A percentile compares a stretch with the other conserved stretches of the same genome.
phyloP scores from a whole-genome alignment of 2,329 filamentous ascomycete genomes.

The Fusarium citri region DNA sequence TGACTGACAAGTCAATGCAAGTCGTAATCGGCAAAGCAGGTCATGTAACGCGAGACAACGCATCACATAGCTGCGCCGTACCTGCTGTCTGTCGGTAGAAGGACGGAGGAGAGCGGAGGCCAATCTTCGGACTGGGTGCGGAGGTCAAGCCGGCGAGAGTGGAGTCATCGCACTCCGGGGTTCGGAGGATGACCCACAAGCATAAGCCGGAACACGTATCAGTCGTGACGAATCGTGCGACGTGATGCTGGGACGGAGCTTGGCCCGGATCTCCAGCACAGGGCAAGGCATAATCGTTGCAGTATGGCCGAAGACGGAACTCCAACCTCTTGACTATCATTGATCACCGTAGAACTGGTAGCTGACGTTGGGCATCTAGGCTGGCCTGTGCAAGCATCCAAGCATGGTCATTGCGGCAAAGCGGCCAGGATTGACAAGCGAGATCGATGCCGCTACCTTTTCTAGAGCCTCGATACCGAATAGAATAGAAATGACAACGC shows the following conservation, averaged over 20 bases:
- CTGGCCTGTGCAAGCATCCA: conserved; percentile 36
- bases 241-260: conserved; percentile 20
- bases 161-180: conserved; percentile 31
- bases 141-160: conserved; percentile 32
- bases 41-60: neutral
- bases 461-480: neutral
- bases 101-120: conserved; percentile 26
- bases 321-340: neutral
- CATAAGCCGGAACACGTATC: conserved; percentile 30
- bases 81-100: conserved; percentile 10
- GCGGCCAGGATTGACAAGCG: conserved; percentile 21
- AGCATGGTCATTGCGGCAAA: conserved; percentile 29
- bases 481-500: conserved; percentile 11
- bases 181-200: conserved; percentile 19
- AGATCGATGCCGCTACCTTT: conserved; percentile 16
- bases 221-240: conserved; percentile 25
- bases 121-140: conserved; percentile 22
- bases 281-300: conserved; percentile 15
- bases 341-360: neutral
- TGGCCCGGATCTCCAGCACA: conserved; percentile 25
- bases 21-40: neutral
- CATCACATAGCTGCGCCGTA: neutral
- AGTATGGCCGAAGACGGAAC: conserved; percentile 22
- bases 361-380: conserved; percentile 33
- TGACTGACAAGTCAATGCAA: neutral